Conservation (phyloP, 257 asterid species). For the Penstemon newberryi region DNA sequence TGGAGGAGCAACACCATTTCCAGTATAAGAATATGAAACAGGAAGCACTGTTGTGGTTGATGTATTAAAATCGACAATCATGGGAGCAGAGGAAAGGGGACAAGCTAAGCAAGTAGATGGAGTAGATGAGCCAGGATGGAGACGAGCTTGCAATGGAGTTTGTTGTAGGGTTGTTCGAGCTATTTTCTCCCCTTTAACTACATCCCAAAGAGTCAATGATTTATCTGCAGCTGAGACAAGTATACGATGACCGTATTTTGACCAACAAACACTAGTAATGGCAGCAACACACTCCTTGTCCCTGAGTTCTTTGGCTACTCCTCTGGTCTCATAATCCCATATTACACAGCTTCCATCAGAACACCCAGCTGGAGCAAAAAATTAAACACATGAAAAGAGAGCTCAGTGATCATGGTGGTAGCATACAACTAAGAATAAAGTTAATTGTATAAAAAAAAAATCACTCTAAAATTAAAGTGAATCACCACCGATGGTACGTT, state of each 20-base stretch:
- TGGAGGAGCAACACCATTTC: constrained; percentile 49
- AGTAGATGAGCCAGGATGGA: constrained; percentile 76
- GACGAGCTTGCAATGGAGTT: constrained; percentile 75
- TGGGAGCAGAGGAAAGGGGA: constrained; percentile 89
- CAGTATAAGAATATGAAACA: constrained; percentile 54
- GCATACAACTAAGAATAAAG: constrained; percentile 22
- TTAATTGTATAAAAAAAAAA: constrained; percentile 3
- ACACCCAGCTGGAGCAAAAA: constrained; percentile 72
- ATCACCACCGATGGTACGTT: background rate
- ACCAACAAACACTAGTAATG: constrained; percentile 87
- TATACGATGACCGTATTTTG: constrained; percentile 76
- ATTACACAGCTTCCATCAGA: constrained; percentile 84
- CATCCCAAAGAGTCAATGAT: constrained; percentile 89
- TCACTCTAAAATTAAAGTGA: constrained; percentile 13
- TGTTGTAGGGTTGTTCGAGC: constrained; percentile 62
- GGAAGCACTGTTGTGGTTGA: constrained; percentile 63
- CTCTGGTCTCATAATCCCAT: constrained; percentile 96
- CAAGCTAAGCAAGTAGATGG: constrained; percentile 83
- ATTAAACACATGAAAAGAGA: constrained; percentile 10
- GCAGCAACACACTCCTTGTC: constrained; percentile 74
- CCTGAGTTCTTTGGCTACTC: constrained; percentile 65
- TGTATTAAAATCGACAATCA: constrained; percentile 63
- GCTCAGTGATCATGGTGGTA: background rate
- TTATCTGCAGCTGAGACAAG: constrained; percentile 87
- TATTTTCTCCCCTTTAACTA: constrained; percentile 74